These are phyloP conservation scores for Tricholoma sp. DNA, from an alignment of 768 basidiomycete species.

Conservation along the genomic window DNA sequence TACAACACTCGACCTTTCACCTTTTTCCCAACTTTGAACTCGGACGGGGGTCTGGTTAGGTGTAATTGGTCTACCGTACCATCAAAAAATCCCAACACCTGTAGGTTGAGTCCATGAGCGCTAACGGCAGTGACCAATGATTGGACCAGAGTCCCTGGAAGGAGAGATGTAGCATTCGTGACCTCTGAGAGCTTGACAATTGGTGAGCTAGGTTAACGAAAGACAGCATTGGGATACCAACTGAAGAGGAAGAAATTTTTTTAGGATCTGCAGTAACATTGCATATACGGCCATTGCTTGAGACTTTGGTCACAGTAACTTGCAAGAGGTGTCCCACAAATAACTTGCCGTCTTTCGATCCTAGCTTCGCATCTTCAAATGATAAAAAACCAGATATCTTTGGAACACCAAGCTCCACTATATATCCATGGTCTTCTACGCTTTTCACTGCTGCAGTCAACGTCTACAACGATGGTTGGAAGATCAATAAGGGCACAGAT, in stretches of 20 bases:
- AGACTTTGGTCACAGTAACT: slow-evolving; percentile 59
- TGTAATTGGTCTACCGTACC: slow-evolving; percentile 86
- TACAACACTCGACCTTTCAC: slow-evolving; percentile 84
- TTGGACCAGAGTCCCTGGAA: slow-evolving; percentile 83
- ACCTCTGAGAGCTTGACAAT: slow-evolving; percentile 63
- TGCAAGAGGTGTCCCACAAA: slow-evolving; percentile 65
- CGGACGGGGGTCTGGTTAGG: slow-evolving; percentile 40
- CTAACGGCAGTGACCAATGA: slow-evolving; percentile 74
- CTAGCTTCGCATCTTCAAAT: slow-evolving; percentile 61
- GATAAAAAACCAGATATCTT: slow-evolving; percentile 82
- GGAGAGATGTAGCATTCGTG: slow-evolving; percentile 69
- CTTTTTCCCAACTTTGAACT: slow-evolving; percentile 63
- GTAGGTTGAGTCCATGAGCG: slow-evolving; percentile 75
- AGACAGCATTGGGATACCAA: slow-evolving; percentile 28
- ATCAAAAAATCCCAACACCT: slow-evolving; percentile 87
- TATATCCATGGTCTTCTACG: slow-evolving; percentile 93
- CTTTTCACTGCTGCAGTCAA: slow-evolving; percentile 74
- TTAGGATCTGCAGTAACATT: slow-evolving; percentile 54
- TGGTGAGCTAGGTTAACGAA: slow-evolving; percentile 5
- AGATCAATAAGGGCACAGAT: slow-evolving; percentile 9
- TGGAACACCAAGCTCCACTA: slow-evolving; percentile 76
- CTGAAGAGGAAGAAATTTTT: slow-evolving; percentile 47
- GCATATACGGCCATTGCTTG: slow-evolving; percentile 76
- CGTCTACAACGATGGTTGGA: slow-evolving; percentile 38
- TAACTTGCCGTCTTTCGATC: slow-evolving; percentile 28